Conservation (phyloP, 768 basidiomycete genomes). For the Lentinula edodes region DNA sequence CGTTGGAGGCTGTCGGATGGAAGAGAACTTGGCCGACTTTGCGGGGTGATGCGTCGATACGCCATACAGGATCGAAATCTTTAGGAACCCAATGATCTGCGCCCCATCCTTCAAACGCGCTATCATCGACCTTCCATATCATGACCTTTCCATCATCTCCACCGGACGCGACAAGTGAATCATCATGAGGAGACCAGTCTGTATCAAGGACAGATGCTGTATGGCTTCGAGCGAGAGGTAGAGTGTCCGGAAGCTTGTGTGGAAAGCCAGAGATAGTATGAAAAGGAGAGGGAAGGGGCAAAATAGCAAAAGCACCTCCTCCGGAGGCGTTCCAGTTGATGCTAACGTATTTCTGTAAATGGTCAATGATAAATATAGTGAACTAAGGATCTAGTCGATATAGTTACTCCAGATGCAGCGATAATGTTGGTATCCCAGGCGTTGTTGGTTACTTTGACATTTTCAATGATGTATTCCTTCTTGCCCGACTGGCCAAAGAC, state of each 20-base stretch:
- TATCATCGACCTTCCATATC: conserved; percentile 78
- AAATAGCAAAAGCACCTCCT: conserved; percentile 91
- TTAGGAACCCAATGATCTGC: conserved; percentile 74
- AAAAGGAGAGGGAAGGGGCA: conserved; percentile 79
- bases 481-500: conserved; percentile 88
- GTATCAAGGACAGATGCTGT: conserved; percentile 88
- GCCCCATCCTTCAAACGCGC: conserved; percentile 79
- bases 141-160: conserved; percentile 93
- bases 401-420: conserved; percentile 73
- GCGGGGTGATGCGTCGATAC: conserved; percentile 72
- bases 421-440: conserved; percentile 97
- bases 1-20: conserved; percentile 85
- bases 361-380: neutral
- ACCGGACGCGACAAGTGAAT: conserved; percentile 82
- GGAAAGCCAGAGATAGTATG: conserved; percentile 48
- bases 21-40: conserved; percentile 94
- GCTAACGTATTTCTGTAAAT: conserved; percentile 69
- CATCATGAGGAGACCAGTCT: conserved; percentile 94
- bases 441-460: conserved; percentile 79
- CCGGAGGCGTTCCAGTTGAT: conserved; percentile 94
- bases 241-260: conserved; percentile 82
- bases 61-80: conserved; percentile 83
- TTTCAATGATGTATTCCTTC: conserved; percentile 77
- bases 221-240: conserved; percentile 87
- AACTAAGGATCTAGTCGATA: neutral